Base-by-base conservation (phyloP, 352 stramenopile genomes). In the Lagenidium sp. region DNA sequence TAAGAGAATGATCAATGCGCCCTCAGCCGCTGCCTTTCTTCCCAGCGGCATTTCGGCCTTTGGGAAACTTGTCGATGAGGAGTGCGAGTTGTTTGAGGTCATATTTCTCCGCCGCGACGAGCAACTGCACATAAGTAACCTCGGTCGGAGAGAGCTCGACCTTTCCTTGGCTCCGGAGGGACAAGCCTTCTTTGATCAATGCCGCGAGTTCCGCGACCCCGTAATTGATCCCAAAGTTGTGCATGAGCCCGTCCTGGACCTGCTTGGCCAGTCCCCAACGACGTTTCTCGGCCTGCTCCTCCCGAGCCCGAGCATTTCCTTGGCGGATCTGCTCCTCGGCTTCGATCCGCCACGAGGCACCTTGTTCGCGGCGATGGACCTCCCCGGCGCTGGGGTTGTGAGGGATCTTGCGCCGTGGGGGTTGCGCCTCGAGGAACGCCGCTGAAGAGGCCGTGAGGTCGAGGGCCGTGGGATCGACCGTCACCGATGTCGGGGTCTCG, bases 261-360 rank as follows among this genome's bases (percentile, higher is more conserved):
- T 89, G 73, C 36, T 89, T 89, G 18, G 70, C 73, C 4, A 89
- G 62, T 4, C 68, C 76, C 68, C 74, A 83, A 3, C 76, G 68
- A 4, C 73, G 70, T 40, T 86, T 85, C 43, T 86, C 73, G 21
- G 59, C 58, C 31, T 86, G 68, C 30, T 86, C 70, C 25, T 83
- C 66, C 29, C 54, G 55, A 0, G 66, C 73, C 20, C 65, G 67
- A 0, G 45, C 43, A 43, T 86, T 89, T 12, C 57, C 35, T 6
- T 37, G 16, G 15, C 43, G 41, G 37, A 83, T 65, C 28, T 71
- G 57, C 10, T 67, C 47, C 0, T 85, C 67, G 0, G 54, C 37
- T 2, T 65, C 56, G 2, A 64, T 11, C 22, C 76, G 68, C 76
- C 76, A 89, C 1, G 70, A 70, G 0, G 58, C 38, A 6, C 55